Evolutionary conservation across 2,329 filamentous ascomycete genomes (phyloP), one percentile per base, ranked within the genome.

Genomic region (Venturia pyrina): DNA sequence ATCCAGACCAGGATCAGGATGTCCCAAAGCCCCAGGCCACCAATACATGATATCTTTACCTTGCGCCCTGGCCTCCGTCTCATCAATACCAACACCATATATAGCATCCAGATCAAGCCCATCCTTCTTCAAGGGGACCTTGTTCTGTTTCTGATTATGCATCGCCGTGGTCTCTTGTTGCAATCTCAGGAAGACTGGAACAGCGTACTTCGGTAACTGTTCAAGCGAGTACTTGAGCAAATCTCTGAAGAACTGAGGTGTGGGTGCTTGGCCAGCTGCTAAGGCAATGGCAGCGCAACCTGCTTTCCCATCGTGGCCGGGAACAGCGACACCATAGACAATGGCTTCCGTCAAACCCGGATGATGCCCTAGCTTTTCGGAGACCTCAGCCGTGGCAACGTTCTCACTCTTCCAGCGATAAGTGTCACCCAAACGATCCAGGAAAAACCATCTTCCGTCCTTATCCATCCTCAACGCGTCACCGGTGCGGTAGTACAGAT

Each of bases 131-230:
- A 91, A 77, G 0, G 86, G 86, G 1, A 87, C 83, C 74, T 93
- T 93, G 72, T 91, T 90, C 76, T 91, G 89, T 77, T 93, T 93
- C 73, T 91, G 89, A 70, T 91, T 93, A 72, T 89, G 87, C 70
- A 86, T 88, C 6, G 87, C 83, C 34, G 81, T 84, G 66, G 82
- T 80, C 44, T 78, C 78, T 53, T 81, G 77, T 28, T 89, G 81
- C 21, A 90, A 75, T 0, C 89, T 80, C 53, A 92, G 71, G 76
- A 93, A 93, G 1, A 91, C 76, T 0, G 90, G 90, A 1, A 93
- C 88, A 0, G 89, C 90, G 71, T 92, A 93, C 68, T 82, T 83
- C 0, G 90, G 89, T 28, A 93, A 78, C 63, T 84, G 80, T 17
- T 80, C 79, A 7, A 83, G 81, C 2, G 82, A 80, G 71, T 88